Base-by-base conservation (phyloP, 202 grass and related monocot species). In the Carex sylvatica region DNA sequence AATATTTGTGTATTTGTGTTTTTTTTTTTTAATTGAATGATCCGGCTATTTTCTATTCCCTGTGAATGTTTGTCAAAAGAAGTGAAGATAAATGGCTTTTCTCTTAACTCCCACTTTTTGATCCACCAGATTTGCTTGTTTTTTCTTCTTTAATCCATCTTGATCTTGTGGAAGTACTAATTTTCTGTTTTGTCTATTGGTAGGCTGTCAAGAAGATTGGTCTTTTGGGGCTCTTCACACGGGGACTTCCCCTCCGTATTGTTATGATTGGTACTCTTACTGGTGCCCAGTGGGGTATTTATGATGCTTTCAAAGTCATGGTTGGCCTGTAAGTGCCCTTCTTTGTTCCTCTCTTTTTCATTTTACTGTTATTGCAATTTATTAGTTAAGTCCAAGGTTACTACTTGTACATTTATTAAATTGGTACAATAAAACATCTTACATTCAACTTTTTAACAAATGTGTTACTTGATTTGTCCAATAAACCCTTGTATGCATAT, bases 251-350 rank as follows among this genome's bases (percentile, higher is more conserved):
- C 38, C 89, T 97, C 81, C 91, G 94, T 35, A 97, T 97, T 13
- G 91, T 97, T 80, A 97, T 97, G 94, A 91, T 97, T 26, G 94
- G 94, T 72, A 93, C 94, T 20, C 91, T 97, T 46, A 97, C 94
- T 0, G 91, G 94, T 23, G 94, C 94, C 64, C 94, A 97, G 84
- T 97, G 94, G 93, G 91, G 91, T 82, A 97, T 93, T 61, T 97
- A 97, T 24, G 93, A 97, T 73, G 85, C 87, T 69, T 97, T 91
- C 65, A 97, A 97, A 89, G 93, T 97, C 79, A 97, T 97, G 93
- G 91, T 93, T 76, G 93, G 94, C 78, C 87, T 97, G 94, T 97
- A 80, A 93, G 94, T 97, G 79, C 81, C 86, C 86, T 66, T 40
- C 59, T 66, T 56, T 82, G 24, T 38, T 82, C 9, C 74, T 61